A percentile compares a stretch with the other conserved stretches of the same genome.
Evolutionary conservation across 2,329 filamentous ascomycete species (phyloP).

Genomic region (Fusarium stilboides): DNA sequence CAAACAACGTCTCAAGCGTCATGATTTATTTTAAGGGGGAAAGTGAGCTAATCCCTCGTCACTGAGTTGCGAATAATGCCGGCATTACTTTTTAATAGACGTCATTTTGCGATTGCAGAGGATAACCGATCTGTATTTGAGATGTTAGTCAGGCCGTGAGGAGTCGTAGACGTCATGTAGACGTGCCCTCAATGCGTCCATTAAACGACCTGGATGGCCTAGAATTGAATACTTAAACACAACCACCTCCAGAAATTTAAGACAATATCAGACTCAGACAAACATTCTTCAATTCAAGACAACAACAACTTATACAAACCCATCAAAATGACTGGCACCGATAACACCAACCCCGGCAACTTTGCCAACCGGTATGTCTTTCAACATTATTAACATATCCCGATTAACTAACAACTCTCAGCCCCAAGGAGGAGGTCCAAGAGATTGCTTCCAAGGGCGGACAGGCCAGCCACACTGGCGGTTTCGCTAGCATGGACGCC

Average conservation of each 20-base stretch:
- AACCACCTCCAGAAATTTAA: rapidly evolving
- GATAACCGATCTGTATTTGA: background rate
- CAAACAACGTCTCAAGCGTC: background rate
- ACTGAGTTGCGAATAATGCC: background rate
- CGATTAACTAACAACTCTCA: conserved; percentile 9
- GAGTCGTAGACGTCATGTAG: conserved; percentile 22
- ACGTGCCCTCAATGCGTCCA: background rate
- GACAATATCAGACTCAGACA: background rate
- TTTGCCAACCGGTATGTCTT: conserved; percentile 49
- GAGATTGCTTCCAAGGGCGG: conserved; percentile 61
- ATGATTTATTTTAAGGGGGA: background rate
- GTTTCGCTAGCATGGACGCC: conserved; percentile 60
- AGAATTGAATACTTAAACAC: background rate
- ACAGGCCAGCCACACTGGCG: conserved; percentile 56
- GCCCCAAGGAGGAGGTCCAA: conserved; percentile 61
- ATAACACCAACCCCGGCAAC: conserved; percentile 50
- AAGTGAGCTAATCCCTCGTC: background rate
- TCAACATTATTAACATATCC: rapidly evolving
- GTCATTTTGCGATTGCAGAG: conserved; percentile 11
- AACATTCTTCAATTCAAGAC: background rate
- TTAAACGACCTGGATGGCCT: background rate
- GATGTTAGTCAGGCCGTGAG: background rate
- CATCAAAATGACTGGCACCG: conserved; percentile 40
- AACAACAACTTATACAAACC: background rate
- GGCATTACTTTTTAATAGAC: conserved; percentile 6